Conservation (phyloP, 768 basidiomycete species). For the Leucocoprinus birnbaumii region DNA sequence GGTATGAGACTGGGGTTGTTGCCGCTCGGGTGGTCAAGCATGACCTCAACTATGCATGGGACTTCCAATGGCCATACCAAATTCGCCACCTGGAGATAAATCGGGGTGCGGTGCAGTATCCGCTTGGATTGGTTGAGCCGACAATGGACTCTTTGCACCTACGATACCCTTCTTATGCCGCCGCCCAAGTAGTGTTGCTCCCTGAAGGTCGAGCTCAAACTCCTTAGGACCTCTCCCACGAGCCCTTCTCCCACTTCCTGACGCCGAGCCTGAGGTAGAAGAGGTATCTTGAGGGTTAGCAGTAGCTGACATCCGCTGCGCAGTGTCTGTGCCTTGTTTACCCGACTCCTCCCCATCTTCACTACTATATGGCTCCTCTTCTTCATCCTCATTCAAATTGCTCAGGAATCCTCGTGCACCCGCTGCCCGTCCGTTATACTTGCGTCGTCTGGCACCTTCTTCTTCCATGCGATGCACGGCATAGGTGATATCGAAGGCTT, state of each 20-base stretch:
- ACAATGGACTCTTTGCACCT: slow-evolving; percentile 15
- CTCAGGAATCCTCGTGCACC: slow-evolving; percentile 76
- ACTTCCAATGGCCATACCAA: slow-evolving; percentile 18
- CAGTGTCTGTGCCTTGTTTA: slow-evolving; percentile 8
- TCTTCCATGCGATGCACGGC: slow-evolving; percentile 99
- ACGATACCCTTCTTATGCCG: slow-evolving; percentile 43
- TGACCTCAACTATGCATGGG: slow-evolving; percentile 22
- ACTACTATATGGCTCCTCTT: slow-evolving; percentile 42
- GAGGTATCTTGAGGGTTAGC: slow-evolving; percentile 34
- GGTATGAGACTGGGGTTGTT: too few species aligned
- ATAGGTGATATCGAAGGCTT: slow-evolving; percentile 98
- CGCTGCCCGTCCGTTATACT: slow-evolving; percentile 76
- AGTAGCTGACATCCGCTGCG: slow-evolving; percentile 3
- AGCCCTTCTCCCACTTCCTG: slow-evolving; percentile 11
- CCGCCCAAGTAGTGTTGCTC: slow-evolving; percentile 82
- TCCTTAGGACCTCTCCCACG: slow-evolving; percentile 11
- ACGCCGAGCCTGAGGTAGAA: slow-evolving; percentile 12
- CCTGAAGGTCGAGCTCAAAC: slow-evolving; percentile 88
- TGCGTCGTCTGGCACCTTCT: slow-evolving; percentile 85
- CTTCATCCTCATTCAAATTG: slow-evolving; percentile 93
- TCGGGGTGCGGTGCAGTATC: slow-evolving; percentile 8
- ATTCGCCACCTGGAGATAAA: slow-evolving; percentile 15
- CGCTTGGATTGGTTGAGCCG: slow-evolving; percentile 7
- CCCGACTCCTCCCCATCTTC: slow-evolving; percentile 11
- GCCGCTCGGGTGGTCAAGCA: neutral